Evolutionary conservation across 345 rosid species (phyloP), one percentile per base, ranked within the genome.

Genomic region (Citrus cavaleriei): DNA sequence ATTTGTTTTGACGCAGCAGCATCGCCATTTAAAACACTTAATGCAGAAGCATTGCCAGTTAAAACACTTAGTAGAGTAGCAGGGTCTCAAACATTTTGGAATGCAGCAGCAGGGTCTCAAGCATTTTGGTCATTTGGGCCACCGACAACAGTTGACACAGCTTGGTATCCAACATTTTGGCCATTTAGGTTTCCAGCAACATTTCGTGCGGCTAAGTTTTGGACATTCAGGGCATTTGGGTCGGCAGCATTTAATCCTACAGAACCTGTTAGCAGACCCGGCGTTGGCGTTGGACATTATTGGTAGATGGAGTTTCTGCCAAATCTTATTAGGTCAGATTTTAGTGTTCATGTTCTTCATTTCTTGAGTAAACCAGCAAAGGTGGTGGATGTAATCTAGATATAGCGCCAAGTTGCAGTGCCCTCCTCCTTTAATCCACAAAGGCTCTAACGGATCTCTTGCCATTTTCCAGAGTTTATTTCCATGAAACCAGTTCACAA

Each of bases 391-490:
- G 85, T 91, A 97, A 76, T 94, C 98, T 0, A 98, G 98, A 83
- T 90, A 97, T 6, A 94, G 90, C 89, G 94, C 99, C 79, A 97
- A 85, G 86, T 97, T 97, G 86, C 98, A 94, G 78, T 94, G 99
- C 57, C 98, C 98, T 24, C 98, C 99, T 30, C 99, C 99, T 88
- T 94, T 94, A 68, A 96, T 94, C 98, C 99, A 97, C 28, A 97
- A 80, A 21, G 99, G 99, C 80, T 93, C 97, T 12, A 90, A 94
- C 0, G 98, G 95, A 72, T 97, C 98, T 79, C 88, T 90, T 0
- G 97, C 95, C 93, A 87, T 87, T 80, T 94, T 90, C 97, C 98
- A 94, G 19, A 97, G 90, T 38, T 94, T 93, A 32, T 92, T 88
- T 38, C 99, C 98, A 13, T 97, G 99, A 72, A 94, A 84, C 98